phyloP scores from a whole-genome alignment of 2,329 filamentous ascomycete species.

The Alternaria consortialis region DNA sequence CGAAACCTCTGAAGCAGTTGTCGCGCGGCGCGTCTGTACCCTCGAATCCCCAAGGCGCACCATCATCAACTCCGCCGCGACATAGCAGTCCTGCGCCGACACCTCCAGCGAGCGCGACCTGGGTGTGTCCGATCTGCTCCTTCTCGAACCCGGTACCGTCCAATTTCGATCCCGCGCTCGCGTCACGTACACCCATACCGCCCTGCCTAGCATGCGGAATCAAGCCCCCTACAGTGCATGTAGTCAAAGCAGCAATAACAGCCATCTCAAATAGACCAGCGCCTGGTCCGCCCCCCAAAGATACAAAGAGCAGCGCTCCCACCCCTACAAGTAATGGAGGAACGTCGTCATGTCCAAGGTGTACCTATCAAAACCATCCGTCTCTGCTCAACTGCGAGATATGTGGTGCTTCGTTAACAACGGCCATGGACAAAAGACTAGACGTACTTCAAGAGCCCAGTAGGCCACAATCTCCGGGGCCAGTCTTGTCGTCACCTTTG shows the following conservation, averaged over 20 bases:
- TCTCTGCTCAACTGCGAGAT: conserved; percentile 89
- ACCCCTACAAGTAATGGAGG: conserved; percentile 20
- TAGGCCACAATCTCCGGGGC: conserved; percentile 81
- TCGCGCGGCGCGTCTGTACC: conserved; percentile 61
- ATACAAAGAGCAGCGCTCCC: conserved; percentile 48
- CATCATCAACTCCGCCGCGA: conserved; percentile 44
- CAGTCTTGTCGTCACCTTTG: conserved; percentile 62
- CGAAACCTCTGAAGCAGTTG: conserved; percentile 77
- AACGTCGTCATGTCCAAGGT: conserved; percentile 73
- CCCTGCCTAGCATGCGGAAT: conserved; percentile 95
- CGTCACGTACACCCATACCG: conserved; percentile 79
- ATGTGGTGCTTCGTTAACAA: conserved; percentile 79
- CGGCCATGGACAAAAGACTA: conserved; percentile 57
- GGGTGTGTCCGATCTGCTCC: conserved; percentile 95
- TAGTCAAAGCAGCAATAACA: conserved; percentile 86
- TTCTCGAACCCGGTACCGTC: conserved; percentile 92
- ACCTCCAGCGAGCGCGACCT: conserved; percentile 74
- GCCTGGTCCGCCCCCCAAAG: conserved; percentile 41
- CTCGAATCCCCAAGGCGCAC: conserved; percentile 48
- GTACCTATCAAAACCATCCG: conserved; percentile 93
- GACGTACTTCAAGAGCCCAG: conserved; percentile 48
- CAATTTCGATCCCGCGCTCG: conserved; percentile 88
- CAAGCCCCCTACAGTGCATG: conserved; percentile 81
- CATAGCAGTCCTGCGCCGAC: conserved; percentile 55
- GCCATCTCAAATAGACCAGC: conserved; percentile 69